These are phyloP conservation scores for Nymphaea thermarum DNA, from an alignment of 164 flowering plant species.

Conservation along the genomic window DNA sequence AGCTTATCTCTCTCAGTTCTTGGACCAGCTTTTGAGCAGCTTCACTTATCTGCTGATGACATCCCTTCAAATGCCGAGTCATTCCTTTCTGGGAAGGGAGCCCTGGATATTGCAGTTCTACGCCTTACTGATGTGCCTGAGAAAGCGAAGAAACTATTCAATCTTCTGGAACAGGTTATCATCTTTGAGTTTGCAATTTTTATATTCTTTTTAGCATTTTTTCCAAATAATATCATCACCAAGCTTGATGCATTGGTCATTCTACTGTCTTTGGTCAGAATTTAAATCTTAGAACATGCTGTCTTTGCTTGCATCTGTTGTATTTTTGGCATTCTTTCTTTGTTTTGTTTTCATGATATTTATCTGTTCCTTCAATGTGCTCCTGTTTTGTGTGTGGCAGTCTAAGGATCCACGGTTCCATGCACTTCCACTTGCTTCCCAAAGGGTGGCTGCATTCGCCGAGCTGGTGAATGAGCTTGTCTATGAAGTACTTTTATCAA, in stretches of 20 bases:
- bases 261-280: not conserved
- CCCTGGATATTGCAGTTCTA: conserved; percentile 76
- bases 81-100: conserved; percentile 48
- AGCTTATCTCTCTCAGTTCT: conserved; percentile 60
- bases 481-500: conserved; percentile 93
- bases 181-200: not conserved
- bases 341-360: not conserved
- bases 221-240: too few relatives aligned
- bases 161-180: conserved; percentile 78
- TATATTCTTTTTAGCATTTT: not conserved
- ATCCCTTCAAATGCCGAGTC: conserved; percentile 33
- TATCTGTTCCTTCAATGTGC: not conserved
- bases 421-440: conserved; percentile 90
- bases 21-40: conserved; percentile 63
- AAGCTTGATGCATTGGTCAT: too few relatives aligned
- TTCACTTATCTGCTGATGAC: conserved; percentile 27
- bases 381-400: conserved; percentile 30
- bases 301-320: not conserved
- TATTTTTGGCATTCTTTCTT: not conserved
- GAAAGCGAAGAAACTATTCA: conserved; percentile 76
- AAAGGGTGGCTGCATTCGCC: conserved; percentile 85
- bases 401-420: conserved; percentile 98
- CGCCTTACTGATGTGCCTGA: conserved; percentile 84
- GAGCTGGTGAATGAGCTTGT: conserved; percentile 96
- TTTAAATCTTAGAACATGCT: not conserved